phyloP scores from a whole-genome alignment of 2,329 filamentous ascomycete genomes.

The Sporothrix variecibatus region DNA sequence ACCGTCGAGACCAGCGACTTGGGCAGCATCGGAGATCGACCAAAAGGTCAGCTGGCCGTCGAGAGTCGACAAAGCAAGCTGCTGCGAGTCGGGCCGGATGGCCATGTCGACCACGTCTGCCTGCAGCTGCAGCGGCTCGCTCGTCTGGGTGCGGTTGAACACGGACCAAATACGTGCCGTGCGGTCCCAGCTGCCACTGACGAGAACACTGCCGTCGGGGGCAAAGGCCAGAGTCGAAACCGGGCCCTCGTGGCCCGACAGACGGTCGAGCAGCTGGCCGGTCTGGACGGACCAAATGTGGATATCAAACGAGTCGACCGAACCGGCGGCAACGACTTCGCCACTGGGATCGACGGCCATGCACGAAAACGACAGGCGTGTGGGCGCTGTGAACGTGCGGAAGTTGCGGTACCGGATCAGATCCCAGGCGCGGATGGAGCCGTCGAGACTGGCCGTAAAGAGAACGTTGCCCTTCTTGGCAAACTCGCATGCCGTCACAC shows the following conservation, averaged over 20 bases:
- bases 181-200: slow-evolving; percentile 95
- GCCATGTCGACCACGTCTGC: slow-evolving; percentile 86
- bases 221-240: slow-evolving; percentile 87
- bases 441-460: slow-evolving; percentile 93
- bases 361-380: slow-evolving; percentile 86
- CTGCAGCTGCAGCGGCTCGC: slow-evolving; percentile 88
- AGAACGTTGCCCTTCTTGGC: slow-evolving; percentile 93
- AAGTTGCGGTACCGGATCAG: slow-evolving; percentile 95
- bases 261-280: slow-evolving; percentile 85
- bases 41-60: slow-evolving; percentile 96
- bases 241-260: slow-evolving; percentile 91
- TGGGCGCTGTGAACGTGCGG: slow-evolving; percentile 92
- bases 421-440: slow-evolving; percentile 94
- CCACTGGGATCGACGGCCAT: slow-evolving; percentile 96
- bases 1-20: slow-evolving; percentile 83
- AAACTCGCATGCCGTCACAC: slow-evolving; percentile 92
- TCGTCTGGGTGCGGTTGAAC: slow-evolving; percentile 90
- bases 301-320: slow-evolving; percentile 93
- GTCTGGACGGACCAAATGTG: slow-evolving; percentile 99
- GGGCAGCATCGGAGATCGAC: slow-evolving; percentile 84
- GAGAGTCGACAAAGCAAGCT: slow-evolving; percentile 87
- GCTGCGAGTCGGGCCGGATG: slow-evolving; percentile 85
- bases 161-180: slow-evolving; percentile 96
- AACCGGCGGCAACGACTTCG: slow-evolving; percentile 93
- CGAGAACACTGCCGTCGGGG: slow-evolving; percentile 77